Percentiles rank a stretch among this genome's conserved stretches.
Evolutionary conservation across 495 filamentous ascomycete genomes (phyloP).

Genomic region (Talaromyces thailandensis): DNA sequence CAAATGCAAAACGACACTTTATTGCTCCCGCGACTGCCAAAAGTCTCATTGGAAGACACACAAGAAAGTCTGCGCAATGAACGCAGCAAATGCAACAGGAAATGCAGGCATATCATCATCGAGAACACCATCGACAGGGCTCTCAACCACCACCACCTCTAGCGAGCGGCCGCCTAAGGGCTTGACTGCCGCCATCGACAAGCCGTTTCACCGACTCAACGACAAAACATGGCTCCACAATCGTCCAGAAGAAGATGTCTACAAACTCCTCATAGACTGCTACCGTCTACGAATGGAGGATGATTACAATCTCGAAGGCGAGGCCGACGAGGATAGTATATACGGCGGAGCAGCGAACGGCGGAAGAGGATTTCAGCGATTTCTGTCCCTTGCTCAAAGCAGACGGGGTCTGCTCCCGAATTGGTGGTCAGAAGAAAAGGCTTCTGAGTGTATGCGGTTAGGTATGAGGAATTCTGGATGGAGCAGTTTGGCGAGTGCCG

Average conservation of each 20-base stretch:
- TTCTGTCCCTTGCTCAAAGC: not conserved
- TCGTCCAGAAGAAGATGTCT: not conserved
- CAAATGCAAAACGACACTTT: not conserved
- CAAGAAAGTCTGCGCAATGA: not conserved
- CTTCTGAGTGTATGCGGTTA: not conserved
- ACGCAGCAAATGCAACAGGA: not conserved
- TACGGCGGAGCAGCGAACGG: not conserved
- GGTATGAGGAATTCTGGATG: not conserved
- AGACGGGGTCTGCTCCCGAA: not conserved
- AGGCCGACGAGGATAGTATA: not conserved
- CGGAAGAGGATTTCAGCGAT: not conserved
- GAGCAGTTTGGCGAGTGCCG: not conserved
- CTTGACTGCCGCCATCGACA: not conserved
- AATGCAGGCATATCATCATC: not conserved
- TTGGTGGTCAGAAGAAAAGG: not conserved
- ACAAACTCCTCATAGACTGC: not conserved
- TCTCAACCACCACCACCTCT: not conserved
- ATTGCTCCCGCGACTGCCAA: not conserved
- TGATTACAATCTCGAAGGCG: not conserved
- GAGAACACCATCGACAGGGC: not conserved
- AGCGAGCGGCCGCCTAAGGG: not conserved
- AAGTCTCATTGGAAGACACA: not conserved
- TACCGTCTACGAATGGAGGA: not conserved
- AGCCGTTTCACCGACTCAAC: not conserved
- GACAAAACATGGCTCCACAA: not conserved